Evolutionary conservation across 1,139 yeast genomes (phyloP), one percentile per base, ranked within the genome.

Genomic region (Pichia sp.): DNA sequence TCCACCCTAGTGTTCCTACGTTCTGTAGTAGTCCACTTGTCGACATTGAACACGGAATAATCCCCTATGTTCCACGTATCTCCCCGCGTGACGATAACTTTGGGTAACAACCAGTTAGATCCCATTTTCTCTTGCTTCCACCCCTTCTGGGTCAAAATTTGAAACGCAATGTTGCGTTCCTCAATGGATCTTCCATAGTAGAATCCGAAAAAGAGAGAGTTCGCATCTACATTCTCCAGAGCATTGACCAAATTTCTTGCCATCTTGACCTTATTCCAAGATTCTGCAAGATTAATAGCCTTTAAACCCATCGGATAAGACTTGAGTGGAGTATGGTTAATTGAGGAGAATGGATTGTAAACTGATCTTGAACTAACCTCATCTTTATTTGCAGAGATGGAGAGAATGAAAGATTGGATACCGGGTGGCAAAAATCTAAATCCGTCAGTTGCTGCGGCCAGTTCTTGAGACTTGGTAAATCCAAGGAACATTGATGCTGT

Each of bases 361-460:
- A 14, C 3, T n/a, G n/a, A n/a, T 6, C 29, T 22, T 4, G 29
- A 22, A 25, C 21, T 26, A 10, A 44, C 22, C 11, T 53, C 51
- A 39, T 55, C 62, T 42, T 72, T 58, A 26, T 68, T 63, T 2
- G 73, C 59, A 6, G 69, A 66, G 49, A 67, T 72, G 1, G 81
- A 72, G 18, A 72, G 53, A 2, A 76, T 67, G 41, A 76, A 67
- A 48, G 77, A 78, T 55, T 82, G 88, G 27, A 82, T 70, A 21
- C 93, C 93, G 6, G 85, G 78, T 5, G 91, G 88, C 35, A 77
- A 57, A 34, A 61, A 63, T 28, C 76, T 55, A 41, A 78, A 63
- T 15, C 32, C 39, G 8, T 30, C 29, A 22, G 28, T 33, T 3
- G 41, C 34, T 6, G 41, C 17, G 7, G 38, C 44, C 3, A 34